A percentile compares a stretch with the other conserved stretches of the same genome.
These are phyloP conservation scores for Cladophialophora chaetospira DNA, from an alignment of 2,329 filamentous ascomycete species.

Conservation along the genomic window DNA sequence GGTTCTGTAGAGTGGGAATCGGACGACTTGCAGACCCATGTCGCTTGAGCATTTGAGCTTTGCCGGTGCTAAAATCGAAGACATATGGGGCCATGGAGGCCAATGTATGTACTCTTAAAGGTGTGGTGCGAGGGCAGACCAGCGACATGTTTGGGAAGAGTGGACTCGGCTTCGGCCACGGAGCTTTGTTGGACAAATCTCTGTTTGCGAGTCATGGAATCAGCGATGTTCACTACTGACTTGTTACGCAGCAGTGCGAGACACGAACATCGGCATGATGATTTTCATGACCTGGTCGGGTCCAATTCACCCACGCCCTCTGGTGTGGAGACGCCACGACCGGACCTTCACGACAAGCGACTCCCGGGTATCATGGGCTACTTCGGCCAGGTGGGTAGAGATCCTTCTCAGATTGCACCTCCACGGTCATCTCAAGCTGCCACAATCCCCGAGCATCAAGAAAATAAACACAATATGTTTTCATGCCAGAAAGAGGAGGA, in stretches of 20 bases:
- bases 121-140: background rate
- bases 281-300: conserved; percentile 54
- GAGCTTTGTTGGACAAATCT: conserved; percentile 7
- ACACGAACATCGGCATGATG: conserved; percentile 40
- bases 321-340: conserved; percentile 88
- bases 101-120: background rate
- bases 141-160: conserved; percentile 4
- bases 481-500: conserved; percentile 10
- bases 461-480: conserved; percentile 17
- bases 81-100: background rate
- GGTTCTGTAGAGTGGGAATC: conserved; percentile 3
- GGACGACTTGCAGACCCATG: background rate
- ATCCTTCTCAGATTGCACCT: conserved; percentile 61
- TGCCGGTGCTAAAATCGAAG: background rate
- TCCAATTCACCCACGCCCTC: conserved; percentile 82
- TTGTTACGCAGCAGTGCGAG: conserved; percentile 28
- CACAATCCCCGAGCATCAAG: conserved; percentile 34
- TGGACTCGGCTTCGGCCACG: background rate
- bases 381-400: conserved; percentile 98
- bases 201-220: conserved; percentile 8
- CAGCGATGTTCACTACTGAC: conserved; percentile 22
- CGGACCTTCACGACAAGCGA: conserved; percentile 91
- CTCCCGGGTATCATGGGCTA: conserved; percentile 95
- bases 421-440: conserved; percentile 44
- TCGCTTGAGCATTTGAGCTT: conserved; percentile 4